Evolutionary conservation across 345 rosid genomes (phyloP).

Genomic region (Aurinia saxatilis): DNA sequence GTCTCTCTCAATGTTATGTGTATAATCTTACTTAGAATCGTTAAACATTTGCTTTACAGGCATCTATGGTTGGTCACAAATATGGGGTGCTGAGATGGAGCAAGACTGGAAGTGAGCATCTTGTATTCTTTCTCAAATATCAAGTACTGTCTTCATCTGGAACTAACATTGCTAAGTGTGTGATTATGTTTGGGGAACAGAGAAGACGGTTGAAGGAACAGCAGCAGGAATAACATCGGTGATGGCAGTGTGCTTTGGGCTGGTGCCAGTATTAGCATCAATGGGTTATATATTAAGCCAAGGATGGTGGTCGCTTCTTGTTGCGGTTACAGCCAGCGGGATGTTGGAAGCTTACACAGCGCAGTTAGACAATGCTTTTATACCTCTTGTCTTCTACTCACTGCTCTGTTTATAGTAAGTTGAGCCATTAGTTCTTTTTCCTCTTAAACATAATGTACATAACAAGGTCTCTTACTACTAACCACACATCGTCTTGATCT

Average conservation of each 20-base stretch:
- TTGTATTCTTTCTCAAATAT: background rate
- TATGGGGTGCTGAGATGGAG: slow-evolving; percentile 95
- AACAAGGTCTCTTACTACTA: slow-evolving; percentile 10
- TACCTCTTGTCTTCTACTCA: slow-evolving; percentile 90
- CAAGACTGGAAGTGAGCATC: slow-evolving; percentile 72
- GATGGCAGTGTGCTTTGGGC: slow-evolving; percentile 63
- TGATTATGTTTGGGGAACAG: slow-evolving; percentile 27
- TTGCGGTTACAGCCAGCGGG: slow-evolving; percentile 72
- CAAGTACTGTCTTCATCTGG: background rate
- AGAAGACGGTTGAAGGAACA: slow-evolving; percentile 96
- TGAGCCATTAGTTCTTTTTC: background rate
- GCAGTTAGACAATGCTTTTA: slow-evolving; percentile 89
- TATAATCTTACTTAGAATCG: too few relatives aligned
- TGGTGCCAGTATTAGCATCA: slow-evolving; percentile 84
- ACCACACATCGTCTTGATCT: background rate
- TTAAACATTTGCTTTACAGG: slow-evolving; percentile 36
- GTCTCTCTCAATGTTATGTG: background rate
- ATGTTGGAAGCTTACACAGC: slow-evolving; percentile 93
- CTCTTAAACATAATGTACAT: background rate
- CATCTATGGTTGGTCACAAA: slow-evolving; percentile 94
- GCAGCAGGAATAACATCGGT: slow-evolving; percentile 93
- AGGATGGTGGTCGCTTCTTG: slow-evolving; percentile 79
- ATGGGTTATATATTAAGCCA: slow-evolving; percentile 72
- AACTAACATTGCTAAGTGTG: background rate
- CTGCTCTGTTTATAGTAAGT: slow-evolving; percentile 65